A percentile compares a stretch with the other conserved stretches of the same genome.
These are phyloP conservation scores for Xylariaceae sp. DNA, from an alignment of 2,329 filamentous ascomycete genomes.

Conservation along the genomic window DNA sequence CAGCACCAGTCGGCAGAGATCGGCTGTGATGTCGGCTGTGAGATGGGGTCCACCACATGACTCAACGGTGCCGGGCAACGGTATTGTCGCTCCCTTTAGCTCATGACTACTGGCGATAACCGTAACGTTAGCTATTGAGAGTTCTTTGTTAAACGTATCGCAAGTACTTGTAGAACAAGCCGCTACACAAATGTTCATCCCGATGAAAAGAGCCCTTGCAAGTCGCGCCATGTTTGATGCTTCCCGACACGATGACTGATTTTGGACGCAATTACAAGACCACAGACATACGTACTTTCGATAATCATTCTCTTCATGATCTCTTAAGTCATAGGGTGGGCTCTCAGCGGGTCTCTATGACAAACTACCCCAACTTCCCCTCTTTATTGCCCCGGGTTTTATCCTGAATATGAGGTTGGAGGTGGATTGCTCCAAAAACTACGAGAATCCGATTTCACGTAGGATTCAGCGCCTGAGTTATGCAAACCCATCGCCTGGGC, in stretches of 20 bases:
- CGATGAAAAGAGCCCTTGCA: not conserved
- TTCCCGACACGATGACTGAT: too few species aligned
- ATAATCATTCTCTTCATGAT: not conserved
- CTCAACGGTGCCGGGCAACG: slow-evolving; percentile 20
- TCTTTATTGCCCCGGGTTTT: too few species aligned
- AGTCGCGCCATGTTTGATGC: not conserved
- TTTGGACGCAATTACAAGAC: not conserved
- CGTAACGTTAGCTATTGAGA: slow-evolving; percentile 5
- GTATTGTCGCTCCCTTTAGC: slow-evolving; percentile 8
- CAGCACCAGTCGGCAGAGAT: slow-evolving; percentile 24
- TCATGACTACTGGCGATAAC: slow-evolving; percentile 10
- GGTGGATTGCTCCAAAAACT: too few species aligned
- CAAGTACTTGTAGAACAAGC: not conserved
- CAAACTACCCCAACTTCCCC: not conserved
- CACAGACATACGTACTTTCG: not conserved
- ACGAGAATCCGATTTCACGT: too few species aligned
- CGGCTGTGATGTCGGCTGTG: slow-evolving; percentile 13
- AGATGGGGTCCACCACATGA: slow-evolving; percentile 23
- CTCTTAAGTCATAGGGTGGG: not conserved
- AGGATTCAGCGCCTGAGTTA: too few species aligned
- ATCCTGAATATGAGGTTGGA: too few species aligned
- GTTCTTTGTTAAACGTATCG: not conserved
- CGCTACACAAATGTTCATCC: not conserved
- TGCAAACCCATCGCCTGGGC: too few species aligned
- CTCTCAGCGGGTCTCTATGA: not conserved